These are phyloP conservation scores for Withania somnifera DNA, from an alignment of 305 asterid genomes.

Conservation along the genomic window DNA sequence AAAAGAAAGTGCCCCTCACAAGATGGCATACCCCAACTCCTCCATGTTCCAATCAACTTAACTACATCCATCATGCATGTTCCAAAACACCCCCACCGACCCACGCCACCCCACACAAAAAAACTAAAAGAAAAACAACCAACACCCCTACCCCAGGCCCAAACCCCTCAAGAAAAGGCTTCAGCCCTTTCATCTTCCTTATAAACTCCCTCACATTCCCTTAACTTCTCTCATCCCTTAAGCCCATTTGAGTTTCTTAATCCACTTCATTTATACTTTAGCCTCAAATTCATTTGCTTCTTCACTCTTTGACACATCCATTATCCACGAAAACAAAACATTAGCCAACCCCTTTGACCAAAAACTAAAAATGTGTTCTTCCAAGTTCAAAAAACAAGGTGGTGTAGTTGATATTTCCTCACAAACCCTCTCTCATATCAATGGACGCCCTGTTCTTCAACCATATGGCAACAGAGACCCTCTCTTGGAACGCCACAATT, in stretches of 20 bases:
- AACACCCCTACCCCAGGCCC: slow-evolving; percentile 24
- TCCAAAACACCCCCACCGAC: not conserved
- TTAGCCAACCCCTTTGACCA: not conserved
- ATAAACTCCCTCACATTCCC: slow-evolving; percentile 9
- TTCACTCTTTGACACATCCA: not conserved
- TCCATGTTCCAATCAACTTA: slow-evolving; percentile 36
- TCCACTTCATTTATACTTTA: not conserved
- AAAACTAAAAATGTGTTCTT: slow-evolving; percentile 34
- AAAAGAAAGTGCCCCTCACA: slow-evolving; percentile 28
- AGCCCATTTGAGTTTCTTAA: not conserved
- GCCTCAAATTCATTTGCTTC: not conserved
- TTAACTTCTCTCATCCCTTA: not conserved
- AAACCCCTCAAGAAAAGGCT: slow-evolving; percentile 18
- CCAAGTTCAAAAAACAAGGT: slow-evolving; percentile 28
- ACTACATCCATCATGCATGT: slow-evolving; percentile 15
- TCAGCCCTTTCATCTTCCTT: slow-evolving; percentile 4
- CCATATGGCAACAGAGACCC: too few species aligned
- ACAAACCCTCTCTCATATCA: slow-evolving; percentile 14
- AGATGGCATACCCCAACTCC: slow-evolving; percentile 36
- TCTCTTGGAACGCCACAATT: too few species aligned
- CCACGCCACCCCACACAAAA: not conserved
- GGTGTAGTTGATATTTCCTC: not conserved
- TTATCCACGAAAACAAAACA: not conserved
- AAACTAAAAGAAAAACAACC: not conserved
- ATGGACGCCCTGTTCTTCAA: slow-evolving; percentile 40